phyloP scores from a whole-genome alignment of 148 eudicot species.

The Tetragonia tetragonoides region DNA sequence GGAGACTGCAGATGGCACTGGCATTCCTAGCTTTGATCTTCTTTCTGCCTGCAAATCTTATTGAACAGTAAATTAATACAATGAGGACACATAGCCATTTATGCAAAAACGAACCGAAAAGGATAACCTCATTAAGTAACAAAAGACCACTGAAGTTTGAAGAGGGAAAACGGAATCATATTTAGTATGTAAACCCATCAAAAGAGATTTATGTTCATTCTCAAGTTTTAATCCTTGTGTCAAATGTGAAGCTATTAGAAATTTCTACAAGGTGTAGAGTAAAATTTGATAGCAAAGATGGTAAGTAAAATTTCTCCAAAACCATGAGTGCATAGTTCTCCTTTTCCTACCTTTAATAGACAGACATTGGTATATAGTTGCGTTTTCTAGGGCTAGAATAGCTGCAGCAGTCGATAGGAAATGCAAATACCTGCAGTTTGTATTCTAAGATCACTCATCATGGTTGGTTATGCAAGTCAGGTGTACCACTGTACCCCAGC shows the following conservation, averaged over 20 bases:
- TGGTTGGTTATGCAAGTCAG: background rate
- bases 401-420: too few relatives aligned
- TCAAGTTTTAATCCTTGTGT: background rate
- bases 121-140: background rate
- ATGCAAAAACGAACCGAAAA: background rate
- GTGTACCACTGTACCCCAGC: too few relatives aligned
- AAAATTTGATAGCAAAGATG: background rate
- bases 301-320: background rate
- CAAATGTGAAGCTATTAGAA: too few relatives aligned
- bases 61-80: constrained; percentile 15
- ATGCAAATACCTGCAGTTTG: background rate
- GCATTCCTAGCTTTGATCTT: constrained; percentile 45
- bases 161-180: background rate
- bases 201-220: background rate
- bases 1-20: constrained; percentile 17
- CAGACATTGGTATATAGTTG: background rate
- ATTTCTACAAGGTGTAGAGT: background rate
- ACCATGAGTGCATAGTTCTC: background rate
- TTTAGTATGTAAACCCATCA: background rate
- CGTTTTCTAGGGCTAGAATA: background rate
- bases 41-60: constrained; percentile 54
- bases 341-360: background rate
- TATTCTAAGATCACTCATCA: background rate
- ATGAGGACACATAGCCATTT: background rate
- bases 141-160: background rate